These are phyloP conservation scores for Pleurotus pulmonarius DNA, from an alignment of 768 basidiomycete species.

Conservation along the genomic window DNA sequence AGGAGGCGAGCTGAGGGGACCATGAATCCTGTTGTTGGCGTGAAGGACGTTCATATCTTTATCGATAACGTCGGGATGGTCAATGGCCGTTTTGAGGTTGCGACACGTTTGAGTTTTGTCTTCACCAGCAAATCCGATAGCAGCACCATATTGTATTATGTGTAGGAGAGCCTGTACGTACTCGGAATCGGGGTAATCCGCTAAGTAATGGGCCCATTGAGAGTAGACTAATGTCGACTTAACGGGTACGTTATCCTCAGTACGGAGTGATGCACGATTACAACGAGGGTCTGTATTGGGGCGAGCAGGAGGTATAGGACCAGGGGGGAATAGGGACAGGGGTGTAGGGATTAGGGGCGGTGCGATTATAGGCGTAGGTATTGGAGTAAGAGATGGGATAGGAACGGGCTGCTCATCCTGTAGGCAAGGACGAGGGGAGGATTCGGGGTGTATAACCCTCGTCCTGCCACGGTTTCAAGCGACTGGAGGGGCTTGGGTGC, in stretches of 20 bases:
- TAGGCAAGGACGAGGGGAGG: too few relatives aligned
- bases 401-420: background rate
- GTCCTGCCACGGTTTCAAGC: background rate
- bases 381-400: background rate
- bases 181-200: conserved; percentile 21
- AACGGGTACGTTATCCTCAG: conserved; percentile 1
- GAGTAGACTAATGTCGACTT: background rate
- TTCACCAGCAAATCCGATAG: conserved; percentile 20
- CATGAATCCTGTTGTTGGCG: conserved; percentile 12
- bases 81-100: conserved; percentile 24
- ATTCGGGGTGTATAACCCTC: background rate
- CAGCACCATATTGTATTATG: conserved; percentile 23
- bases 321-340: conserved; percentile 10
- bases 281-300: conserved; percentile 14
- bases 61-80: conserved; percentile 8
- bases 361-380: background rate
- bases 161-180: conserved; percentile 21
- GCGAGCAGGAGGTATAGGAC: conserved; percentile 6
- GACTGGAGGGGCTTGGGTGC: background rate
- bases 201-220: conserved; percentile 18
- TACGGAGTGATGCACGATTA: conserved; percentile 8
- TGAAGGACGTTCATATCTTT: conserved; percentile 10
- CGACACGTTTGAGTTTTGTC: conserved; percentile 9
- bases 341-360: background rate
- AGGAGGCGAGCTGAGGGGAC: conserved; percentile 18